These are phyloP conservation scores for Calocybe cyanea DNA, from an alignment of 768 basidiomycete species.

Conservation along the genomic window DNA sequence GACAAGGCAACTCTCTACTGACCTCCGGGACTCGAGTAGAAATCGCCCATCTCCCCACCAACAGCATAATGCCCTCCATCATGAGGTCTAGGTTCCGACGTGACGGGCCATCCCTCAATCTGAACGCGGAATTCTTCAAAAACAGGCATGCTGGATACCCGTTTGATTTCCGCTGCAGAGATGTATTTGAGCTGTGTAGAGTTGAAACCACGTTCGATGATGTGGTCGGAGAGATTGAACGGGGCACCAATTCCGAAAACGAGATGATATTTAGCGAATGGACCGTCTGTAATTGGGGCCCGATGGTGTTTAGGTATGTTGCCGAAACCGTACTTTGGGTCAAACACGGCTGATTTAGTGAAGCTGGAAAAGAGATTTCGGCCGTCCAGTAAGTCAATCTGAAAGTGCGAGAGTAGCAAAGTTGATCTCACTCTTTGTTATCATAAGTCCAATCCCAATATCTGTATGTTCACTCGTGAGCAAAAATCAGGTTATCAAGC, in stretches of 20 bases:
- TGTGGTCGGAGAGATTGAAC: conserved; percentile 17
- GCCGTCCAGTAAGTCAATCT: no score
- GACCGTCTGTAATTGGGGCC: neutral
- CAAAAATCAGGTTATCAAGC: conserved; percentile 4
- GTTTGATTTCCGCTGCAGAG: conserved; percentile 19
- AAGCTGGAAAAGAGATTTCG: no score
- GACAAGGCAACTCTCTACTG: no score
- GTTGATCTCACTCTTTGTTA: neutral
- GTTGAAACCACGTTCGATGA: neutral
- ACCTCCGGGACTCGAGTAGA: conserved; percentile 37
- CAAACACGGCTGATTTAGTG: no score
- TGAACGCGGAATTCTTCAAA: conserved; percentile 31
- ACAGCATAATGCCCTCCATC: no score
- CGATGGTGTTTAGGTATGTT: neutral
- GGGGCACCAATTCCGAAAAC: neutral
- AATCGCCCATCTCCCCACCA: conserved; percentile 29
- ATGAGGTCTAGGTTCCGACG: conserved; percentile 23
- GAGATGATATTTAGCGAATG: neutral
- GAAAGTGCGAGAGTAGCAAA: no score
- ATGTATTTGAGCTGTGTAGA: no score
- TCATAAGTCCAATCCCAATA: conserved; percentile 4
- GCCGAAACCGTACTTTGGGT: neutral
- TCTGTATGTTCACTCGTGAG: conserved; percentile 14
- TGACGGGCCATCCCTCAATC: conserved; percentile 31
- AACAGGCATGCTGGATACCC: no score